A percentile compares a stretch with the other conserved stretches of the same genome.
Conservation (phyloP, 164 flowering plant species). For the Stephania cephalantha region DNA sequence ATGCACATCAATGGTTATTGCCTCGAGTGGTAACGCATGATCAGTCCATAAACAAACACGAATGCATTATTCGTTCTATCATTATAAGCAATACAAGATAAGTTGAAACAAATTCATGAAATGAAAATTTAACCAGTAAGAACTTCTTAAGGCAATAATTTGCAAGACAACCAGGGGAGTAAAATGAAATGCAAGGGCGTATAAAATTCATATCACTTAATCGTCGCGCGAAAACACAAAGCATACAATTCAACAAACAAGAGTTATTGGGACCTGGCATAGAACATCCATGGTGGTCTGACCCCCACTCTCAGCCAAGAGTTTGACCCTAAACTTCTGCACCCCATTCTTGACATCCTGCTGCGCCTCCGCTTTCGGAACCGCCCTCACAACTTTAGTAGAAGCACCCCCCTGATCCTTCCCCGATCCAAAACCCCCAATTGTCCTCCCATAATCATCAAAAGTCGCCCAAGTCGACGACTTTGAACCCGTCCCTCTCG, state of each 20-base stretch:
- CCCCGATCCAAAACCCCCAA: conserved; percentile 19
- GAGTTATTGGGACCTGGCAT: conserved; percentile 59
- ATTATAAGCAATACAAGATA: too few species aligned
- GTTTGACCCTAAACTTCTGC: conserved; percentile 87
- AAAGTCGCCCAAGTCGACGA: conserved; percentile 58
- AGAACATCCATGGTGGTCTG: conserved; percentile 91
- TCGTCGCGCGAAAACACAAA: too few species aligned
- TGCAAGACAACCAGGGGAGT: too few species aligned
- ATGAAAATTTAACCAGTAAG: neutral
- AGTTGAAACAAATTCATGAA: neutral
- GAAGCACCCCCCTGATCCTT: conserved; percentile 24
- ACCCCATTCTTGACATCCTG: conserved; percentile 76
- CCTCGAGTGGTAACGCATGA: too few species aligned
- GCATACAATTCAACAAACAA: too few species aligned
- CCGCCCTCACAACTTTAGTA: conserved; percentile 71
- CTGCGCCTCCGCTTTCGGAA: conserved; percentile 72
- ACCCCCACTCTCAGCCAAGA: conserved; percentile 74
- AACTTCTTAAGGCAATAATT: too few species aligned
- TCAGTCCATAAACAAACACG: too few species aligned
- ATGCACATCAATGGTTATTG: too few species aligned
- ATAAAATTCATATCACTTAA: too few species aligned
- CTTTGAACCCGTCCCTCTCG: conserved; percentile 67
- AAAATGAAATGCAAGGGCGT: too few species aligned
- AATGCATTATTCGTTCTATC: too few species aligned
- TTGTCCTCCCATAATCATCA: conserved; percentile 89